A percentile compares a stretch with the other conserved stretches of the same genome.
Conservation (phyloP, 257 asterid genomes). For the Mentha longifolia region DNA sequence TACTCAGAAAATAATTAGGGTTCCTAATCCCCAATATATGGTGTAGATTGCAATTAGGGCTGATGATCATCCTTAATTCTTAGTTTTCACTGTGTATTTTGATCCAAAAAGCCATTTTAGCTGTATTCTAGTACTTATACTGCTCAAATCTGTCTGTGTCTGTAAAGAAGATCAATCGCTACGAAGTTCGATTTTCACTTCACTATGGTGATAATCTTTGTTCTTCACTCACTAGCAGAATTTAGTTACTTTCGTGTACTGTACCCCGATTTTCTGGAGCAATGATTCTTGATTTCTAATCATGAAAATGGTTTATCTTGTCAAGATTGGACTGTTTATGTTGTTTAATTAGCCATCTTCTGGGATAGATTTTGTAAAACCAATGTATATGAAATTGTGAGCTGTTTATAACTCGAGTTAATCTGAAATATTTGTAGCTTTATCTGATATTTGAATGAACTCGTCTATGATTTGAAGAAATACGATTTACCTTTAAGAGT, state of each 20-base stretch:
- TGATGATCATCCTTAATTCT: background rate
- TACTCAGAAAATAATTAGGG: background rate
- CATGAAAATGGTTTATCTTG: background rate
- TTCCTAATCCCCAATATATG: background rate
- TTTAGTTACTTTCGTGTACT: background rate
- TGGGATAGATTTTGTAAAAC: background rate
- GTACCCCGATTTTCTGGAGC: no score
- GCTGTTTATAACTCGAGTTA: background rate
- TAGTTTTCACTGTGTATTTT: background rate
- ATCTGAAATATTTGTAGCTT: background rate
- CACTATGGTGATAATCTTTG: background rate
- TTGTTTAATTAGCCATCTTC: no score
- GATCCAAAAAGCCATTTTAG: background rate
- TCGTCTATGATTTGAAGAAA: background rate
- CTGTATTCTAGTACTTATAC: background rate
- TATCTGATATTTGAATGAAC: background rate
- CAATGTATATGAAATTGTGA: background rate
- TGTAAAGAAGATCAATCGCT: background rate
- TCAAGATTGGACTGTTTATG: background rate
- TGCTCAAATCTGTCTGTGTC: background rate
- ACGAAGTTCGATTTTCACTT: background rate
- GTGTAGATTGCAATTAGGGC: background rate
- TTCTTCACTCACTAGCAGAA: background rate
- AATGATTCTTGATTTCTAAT: no score
- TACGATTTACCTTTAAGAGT: no score